Evolutionary conservation across 352 stramenopile genomes (phyloP).

Genomic region (Pythium brachiatum): DNA sequence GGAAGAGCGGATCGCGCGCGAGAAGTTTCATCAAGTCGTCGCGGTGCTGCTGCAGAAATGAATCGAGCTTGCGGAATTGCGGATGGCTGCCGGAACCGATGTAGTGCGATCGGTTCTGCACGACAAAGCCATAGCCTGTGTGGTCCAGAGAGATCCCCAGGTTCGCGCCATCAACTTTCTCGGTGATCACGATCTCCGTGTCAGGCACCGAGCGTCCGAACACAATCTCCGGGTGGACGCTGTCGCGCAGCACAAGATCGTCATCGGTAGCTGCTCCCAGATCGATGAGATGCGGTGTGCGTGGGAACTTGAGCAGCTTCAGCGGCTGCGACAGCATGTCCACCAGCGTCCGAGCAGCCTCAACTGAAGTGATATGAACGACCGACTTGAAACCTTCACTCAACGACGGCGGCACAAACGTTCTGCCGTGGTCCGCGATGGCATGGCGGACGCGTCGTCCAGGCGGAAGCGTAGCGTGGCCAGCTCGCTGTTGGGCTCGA

Average conservation of each 20-base stretch:
- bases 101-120: constrained; percentile 79
- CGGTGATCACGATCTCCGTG: constrained; percentile 53
- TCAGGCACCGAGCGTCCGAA: constrained; percentile 16
- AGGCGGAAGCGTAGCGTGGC: constrained; percentile 44
- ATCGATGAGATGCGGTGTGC: constrained; percentile 58
- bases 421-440: constrained; percentile 39
- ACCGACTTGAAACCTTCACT: constrained; percentile 49
- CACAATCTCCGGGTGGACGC: constrained; percentile 13
- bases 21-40: constrained; percentile 45
- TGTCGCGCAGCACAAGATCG: constrained; percentile 41
- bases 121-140: constrained; percentile 43
- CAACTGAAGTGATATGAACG: constrained; percentile 48
- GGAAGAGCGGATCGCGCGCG: constrained; percentile 45
- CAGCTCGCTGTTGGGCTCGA: constrained; percentile 40
- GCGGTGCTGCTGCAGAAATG: constrained; percentile 46
- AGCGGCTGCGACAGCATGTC: constrained; percentile 36
- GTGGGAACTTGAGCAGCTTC: constrained; percentile 57
- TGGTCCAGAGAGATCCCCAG: constrained; percentile 67
- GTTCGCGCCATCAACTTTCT: constrained; percentile 88
- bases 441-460: constrained; percentile 40
- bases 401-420: constrained; percentile 39
- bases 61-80: constrained; percentile 67
- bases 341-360: constrained; percentile 37
- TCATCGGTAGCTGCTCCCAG: constrained; percentile 51
- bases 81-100: constrained; percentile 51